Percentiles rank a stretch among this genome's conserved stretches.
Conservation (phyloP, 352 stramenopile species). For the Phytopythium vexans region DNA sequence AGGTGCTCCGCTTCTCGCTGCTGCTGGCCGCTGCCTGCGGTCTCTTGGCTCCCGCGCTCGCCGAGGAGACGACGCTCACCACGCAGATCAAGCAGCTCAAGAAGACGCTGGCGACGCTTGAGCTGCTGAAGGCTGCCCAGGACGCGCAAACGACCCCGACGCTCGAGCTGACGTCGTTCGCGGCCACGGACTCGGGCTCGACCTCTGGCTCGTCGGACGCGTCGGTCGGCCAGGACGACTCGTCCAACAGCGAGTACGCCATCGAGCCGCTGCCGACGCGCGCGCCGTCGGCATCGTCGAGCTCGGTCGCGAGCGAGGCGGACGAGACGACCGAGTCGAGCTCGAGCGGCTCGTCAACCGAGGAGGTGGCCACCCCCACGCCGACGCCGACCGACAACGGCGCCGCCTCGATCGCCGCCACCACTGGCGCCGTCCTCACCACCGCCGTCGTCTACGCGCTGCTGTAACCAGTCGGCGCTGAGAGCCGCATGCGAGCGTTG, state of each 20-base stretch:
- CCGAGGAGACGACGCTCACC: constrained; percentile 1
- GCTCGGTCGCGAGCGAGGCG: not conserved
- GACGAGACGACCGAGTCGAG: not conserved
- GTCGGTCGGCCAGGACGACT: constrained; percentile 10
- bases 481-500: too few species aligned
- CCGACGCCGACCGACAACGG: constrained; percentile 9
- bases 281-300: constrained; percentile 1
- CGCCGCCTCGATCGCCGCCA: constrained; percentile 7
- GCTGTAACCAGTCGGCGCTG: constrained; percentile 22
- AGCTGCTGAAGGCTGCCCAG: constrained; percentile 14
- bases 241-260: constrained; percentile 25
- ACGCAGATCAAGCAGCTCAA: constrained; percentile 19
- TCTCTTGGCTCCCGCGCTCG: not conserved
- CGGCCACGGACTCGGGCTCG: constrained; percentile 17
- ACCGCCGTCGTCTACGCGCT: constrained; percentile 26
- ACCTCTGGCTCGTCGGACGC: constrained; percentile 10
- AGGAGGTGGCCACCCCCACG: constrained; percentile 3
- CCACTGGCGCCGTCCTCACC: constrained; percentile 22
- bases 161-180: constrained; percentile 14
- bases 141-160: constrained; percentile 2
- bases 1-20: not conserved
- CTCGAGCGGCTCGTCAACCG: not conserved
- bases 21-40: constrained; percentile 1
- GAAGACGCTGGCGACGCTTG: constrained; percentile 14
- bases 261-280: constrained; percentile 32